Evolutionary conservation across 805 yeast genomes (phyloP), one percentile per base, ranked within the genome.

Genomic region (Yarrowia osloensis): DNA sequence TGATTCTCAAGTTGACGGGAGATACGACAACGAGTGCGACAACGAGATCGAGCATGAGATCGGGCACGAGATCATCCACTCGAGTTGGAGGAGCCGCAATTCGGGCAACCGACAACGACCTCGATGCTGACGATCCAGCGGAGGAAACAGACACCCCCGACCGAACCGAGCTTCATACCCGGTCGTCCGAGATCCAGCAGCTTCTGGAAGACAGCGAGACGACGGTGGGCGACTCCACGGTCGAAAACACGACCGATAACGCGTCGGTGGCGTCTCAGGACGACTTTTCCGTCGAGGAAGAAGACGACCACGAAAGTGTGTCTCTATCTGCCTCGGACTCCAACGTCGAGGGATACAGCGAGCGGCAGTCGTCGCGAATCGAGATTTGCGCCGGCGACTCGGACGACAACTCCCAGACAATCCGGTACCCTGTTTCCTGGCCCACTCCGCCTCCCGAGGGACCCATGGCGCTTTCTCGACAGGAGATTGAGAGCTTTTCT

Each of bases 381-480:
- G 63, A 57, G 7, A 57, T 57, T 15, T 21, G 33, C 3, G 63
- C 49, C 4, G 66, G 44, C 3, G 52, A 61, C 42, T 44, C 52
- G n/a, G 66, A 61, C 33, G 66, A 61, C 42, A 61, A 46, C 54
- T 44, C 66, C 13, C 52, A 61, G 22, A 44, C 54, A 17, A 44
- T 61, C 15, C 13, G 54, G n/a, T 19, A 42, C 46, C 29, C 59
- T 28, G 57, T 54, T 63, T 46, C 52, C 19, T 28, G 70, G 70
- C 54, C 70, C 71, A 49, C 70, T 71, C 47, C 70, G 73, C 65
- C 76, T 75, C 26, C 65, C 50, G 29, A 67, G 71, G 44, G 69
- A 67, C 22, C 47, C 6, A 8, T 57, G 13, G 35, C 33, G 13
- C 49, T 57, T 2, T 11, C 39, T 12, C 9, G 63, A 15, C 49